These are phyloP conservation scores for Microbotryum intermedium DNA, from an alignment of 1,284 basidiomycete species.

Conservation along the genomic window DNA sequence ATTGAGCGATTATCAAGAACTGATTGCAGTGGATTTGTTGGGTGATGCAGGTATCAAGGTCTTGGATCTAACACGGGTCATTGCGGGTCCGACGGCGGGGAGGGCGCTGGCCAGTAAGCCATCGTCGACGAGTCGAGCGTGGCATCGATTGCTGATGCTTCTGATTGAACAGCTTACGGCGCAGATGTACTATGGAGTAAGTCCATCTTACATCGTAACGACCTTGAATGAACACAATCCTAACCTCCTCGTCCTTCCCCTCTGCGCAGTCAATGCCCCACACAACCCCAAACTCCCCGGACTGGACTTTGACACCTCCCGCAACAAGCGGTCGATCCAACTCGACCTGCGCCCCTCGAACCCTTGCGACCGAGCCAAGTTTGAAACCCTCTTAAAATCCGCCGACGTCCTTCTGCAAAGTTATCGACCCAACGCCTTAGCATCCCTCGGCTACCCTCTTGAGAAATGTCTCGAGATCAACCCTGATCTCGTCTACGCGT, in stretches of 20 bases:
- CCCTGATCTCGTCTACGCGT: conserved; percentile 54
- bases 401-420: conserved; percentile 59
- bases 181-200: conserved; percentile 50
- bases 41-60: conserved; percentile 41
- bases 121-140: not conserved
- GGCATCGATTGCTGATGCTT: not conserved
- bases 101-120: conserved; percentile 50
- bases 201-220: not conserved
- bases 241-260: not conserved
- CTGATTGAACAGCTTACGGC: conserved; percentile 47
- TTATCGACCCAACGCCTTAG: conserved; percentile 53
- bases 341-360: conserved; percentile 46
- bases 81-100: conserved; percentile 53
- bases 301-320: conserved; percentile 54
- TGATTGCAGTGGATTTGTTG: too few relatives aligned
- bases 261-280: conserved; percentile 47
- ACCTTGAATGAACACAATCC: not conserved
- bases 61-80: conserved; percentile 52
- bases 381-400: conserved; percentile 43
- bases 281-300: conserved; percentile 50
- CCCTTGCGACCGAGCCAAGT: conserved; percentile 35
- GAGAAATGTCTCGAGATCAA: conserved; percentile 43
- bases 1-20: too few relatives aligned
- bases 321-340: conserved; percentile 58
- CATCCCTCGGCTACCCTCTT: conserved; percentile 48